Percentiles rank a stretch among this genome's conserved stretches.
Conservation (phyloP, 176 grass and related monocot genomes). For the Tillandsia fasciculata region DNA sequence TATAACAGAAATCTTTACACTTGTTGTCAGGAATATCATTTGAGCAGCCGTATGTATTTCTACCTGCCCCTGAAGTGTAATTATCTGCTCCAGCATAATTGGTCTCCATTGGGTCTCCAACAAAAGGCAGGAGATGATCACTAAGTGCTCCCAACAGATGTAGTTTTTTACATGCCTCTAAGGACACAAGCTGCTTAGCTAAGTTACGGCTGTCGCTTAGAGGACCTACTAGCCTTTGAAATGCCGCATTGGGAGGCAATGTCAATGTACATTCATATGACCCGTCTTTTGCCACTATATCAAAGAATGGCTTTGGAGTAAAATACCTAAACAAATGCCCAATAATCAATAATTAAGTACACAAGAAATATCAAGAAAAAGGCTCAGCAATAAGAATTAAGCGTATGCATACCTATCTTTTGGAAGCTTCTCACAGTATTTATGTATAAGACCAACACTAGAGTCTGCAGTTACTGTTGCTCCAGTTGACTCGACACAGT, state of each 20-base stretch:
- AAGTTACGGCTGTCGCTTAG: not conserved
- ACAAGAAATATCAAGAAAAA: not conserved
- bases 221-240: slow-evolving; percentile 15
- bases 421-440: slow-evolving; percentile 13
- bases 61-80: slow-evolving; percentile 10
- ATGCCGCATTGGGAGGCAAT: slow-evolving; percentile 17
- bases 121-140: slow-evolving; percentile 14
- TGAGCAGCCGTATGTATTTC: not conserved
- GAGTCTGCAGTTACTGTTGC: slow-evolving; percentile 11
- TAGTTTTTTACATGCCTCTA: slow-evolving; percentile 12
- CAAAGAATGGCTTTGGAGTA: slow-evolving; percentile 6
- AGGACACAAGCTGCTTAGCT: slow-evolving; percentile 13
- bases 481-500: slow-evolving; percentile 6
- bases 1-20: not conserved
- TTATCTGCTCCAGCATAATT: not conserved
- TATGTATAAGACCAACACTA: slow-evolving; percentile 11
- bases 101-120: not conserved
- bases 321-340: not conserved
- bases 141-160: slow-evolving; percentile 8
- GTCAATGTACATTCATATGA: slow-evolving; percentile 1
- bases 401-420: slow-evolving; percentile 6
- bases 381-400: not conserved
- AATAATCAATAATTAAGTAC: not conserved
- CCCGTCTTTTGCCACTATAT: not conserved
- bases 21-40: not conserved